Base-by-base conservation (phyloP, 2,329 filamentous ascomycete species). In the Ophiocordyceps polyrhachis-furcata region DNA sequence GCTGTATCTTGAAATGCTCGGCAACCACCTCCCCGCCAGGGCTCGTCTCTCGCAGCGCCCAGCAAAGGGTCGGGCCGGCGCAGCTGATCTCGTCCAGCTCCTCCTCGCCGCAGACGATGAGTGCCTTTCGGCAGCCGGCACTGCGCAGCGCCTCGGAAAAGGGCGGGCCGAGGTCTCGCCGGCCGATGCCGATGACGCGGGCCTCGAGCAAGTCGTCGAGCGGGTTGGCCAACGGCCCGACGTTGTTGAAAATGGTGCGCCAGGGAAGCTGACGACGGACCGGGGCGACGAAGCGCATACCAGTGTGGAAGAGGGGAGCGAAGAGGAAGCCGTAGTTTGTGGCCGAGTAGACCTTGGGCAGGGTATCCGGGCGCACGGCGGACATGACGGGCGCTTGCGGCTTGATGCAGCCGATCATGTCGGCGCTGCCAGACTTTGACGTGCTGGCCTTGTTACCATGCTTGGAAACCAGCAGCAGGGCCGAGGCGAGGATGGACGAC, bases 251-350 rank as follows among this genome's bases (percentile, higher is more conserved):
- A 52, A 98, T 89, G 2, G 91, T 98, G 54, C 91, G 79, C 72
- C 91, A 89, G 47, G 89, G 89, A 20, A 98, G 75, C 59, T 93
- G 83, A 57, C 78, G 83, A 49, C 91, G 81, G 50, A 95, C 80
- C 2, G 81, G 77, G 5, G 87, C 86, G 37, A 91, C 87, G 60
- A 88, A 81, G 59, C 78, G 81, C 81, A 96, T 95, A 42, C 87
- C 89, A 0, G 87, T 86, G 65, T 98, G 91, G 71, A 95, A 98
- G 52, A 91, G 83, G 37, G 91, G 89, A 0, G 91, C 91, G 58
- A 91, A 96, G 28, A 98, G 74, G 65, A 98, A 98, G 50, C 83
- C 83, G 66, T 96, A 98, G 65, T 93, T 95, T 49, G 81, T 83
- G 47, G 71, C 67, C 43, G 74, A 70, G 65, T 95, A 95, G 47